Conservation (phyloP, 2,329 filamentous ascomycete genomes). For the Anisogramma anomala region DNA sequence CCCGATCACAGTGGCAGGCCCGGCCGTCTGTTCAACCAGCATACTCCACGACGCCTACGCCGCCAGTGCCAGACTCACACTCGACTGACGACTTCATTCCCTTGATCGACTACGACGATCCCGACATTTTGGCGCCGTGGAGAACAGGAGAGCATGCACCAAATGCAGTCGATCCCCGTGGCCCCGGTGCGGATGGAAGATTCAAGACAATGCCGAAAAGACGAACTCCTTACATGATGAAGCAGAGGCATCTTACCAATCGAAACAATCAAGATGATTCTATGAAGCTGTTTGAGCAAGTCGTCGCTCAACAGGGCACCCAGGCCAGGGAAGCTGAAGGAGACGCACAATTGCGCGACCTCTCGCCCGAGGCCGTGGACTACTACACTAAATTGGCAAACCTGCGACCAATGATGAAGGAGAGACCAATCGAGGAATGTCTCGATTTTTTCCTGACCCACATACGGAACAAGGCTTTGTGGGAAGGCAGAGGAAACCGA, state of each 20-base stretch:
- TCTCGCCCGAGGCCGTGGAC: slow-evolving; percentile 12
- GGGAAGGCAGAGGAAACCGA: slow-evolving; percentile 17
- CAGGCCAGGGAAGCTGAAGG: not conserved
- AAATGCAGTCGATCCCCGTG: too few species aligned
- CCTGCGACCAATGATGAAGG: slow-evolving; percentile 20
- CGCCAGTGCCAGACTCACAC: not conserved
- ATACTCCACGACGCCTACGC: not conserved
- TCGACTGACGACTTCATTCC: slow-evolving; percentile 3
- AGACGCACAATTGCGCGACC: not conserved
- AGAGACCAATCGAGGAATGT: slow-evolving; percentile 15
- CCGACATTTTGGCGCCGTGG: not conserved
- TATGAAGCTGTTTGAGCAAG: slow-evolving; percentile 9
- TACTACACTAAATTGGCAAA: slow-evolving; percentile 21
- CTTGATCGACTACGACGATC: slow-evolving; percentile 3
- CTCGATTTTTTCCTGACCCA: slow-evolving; percentile 24
- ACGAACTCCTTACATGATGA: too few species aligned
- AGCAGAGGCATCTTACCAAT: too few species aligned
- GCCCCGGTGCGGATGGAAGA: too few species aligned
- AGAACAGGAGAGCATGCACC: not conserved
- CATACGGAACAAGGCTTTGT: slow-evolving; percentile 14
- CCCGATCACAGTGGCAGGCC: slow-evolving; percentile 6
- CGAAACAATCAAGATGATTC: not conserved
- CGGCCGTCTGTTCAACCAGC: not conserved
- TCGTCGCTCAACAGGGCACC: slow-evolving; percentile 5
- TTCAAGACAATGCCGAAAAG: too few species aligned